Evolutionary conservation across 1,284 basidiomycete species (phyloP), one percentile per base, ranked within the genome.

Genomic region (Cerrena zonata): DNA sequence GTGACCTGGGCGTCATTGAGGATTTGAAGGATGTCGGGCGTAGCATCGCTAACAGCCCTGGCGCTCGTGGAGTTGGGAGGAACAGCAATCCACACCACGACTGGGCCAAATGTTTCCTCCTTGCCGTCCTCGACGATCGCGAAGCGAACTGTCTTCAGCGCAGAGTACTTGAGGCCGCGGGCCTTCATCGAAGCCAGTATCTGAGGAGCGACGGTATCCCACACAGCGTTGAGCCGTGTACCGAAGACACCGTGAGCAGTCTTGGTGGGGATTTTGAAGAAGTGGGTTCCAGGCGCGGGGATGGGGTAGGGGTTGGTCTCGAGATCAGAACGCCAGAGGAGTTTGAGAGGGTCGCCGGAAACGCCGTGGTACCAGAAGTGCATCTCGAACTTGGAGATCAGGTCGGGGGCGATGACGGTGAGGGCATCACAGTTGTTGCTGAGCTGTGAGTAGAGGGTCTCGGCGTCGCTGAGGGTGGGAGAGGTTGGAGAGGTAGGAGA

Each of bases 1-100:
- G 50, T 58, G 60, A 70, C 55, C 39, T 56, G 39, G 48, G 26
- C 5, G 45, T 57, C 60, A 45, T 36, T 53, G 62, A 72, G 70
- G 53, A 73, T 63, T n/a, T 44, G 24, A 45, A 72, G 65, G 54
- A 73, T 70, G 56, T 65, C 63, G 2, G 66, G 61, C 15, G 67
- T 62, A 48, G 64, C 68, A n/a, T 70, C 64, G 48, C 60, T 63
- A 55, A 60, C 62, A 45, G 50, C 60, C 52, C 23, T 52, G 55
- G 69, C 61, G 52, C 43, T 65, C 58, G 67, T 67, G 57, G 67
- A 65, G 50, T 61, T 60, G 58, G 69, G 69, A 59, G 25, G 64
- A 56, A 65, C 58, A 2, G 64, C 62, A 50, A 73, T 72, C 69
- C 71, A 73, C 5, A 72, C 48, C 12, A 69, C 65, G 53, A 69